Percentiles rank a stretch among this genome's conserved stretches.
These are phyloP conservation scores for Colletotrichum sp. DNA, from an alignment of 2,329 filamentous ascomycete species.

Conservation along the genomic window DNA sequence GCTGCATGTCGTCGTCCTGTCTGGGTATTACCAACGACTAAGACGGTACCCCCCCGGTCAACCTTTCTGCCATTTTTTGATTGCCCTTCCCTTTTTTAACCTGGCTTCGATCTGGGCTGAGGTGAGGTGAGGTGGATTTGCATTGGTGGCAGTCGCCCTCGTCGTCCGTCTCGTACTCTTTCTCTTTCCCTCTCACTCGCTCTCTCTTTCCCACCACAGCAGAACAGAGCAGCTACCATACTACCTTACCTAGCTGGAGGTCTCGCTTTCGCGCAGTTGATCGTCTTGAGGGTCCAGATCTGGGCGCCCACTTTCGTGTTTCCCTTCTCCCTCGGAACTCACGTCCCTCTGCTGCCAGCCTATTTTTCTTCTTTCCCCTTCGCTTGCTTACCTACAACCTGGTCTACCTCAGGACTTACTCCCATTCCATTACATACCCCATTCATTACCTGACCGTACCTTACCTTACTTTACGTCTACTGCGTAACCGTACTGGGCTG, in stretches of 20 bases:
- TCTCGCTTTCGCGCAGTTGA: background rate
- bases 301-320: conserved; percentile 1
- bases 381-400: conserved; percentile 7
- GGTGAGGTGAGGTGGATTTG: conserved; percentile 2
- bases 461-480: background rate
- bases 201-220: background rate
- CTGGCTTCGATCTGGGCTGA: conserved; percentile 9
- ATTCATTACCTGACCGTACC: background rate
- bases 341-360: background rate
- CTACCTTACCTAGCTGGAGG: background rate
- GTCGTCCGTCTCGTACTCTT: background rate
- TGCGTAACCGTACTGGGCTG: background rate
- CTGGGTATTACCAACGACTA: conserved; percentile 9
- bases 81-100: conserved; percentile 12
- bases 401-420: background rate
- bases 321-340: conserved; percentile 11
- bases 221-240: background rate
- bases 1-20: background rate
- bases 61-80: conserved; percentile 8
- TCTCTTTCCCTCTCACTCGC: background rate
- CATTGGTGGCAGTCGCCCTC: background rate
- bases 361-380: conserved; percentile 11
- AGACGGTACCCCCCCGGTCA: conserved; percentile 13
- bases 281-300: background rate
- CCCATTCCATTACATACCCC: background rate